Evolutionary conservation across 78 protist genomes (phyloP), one percentile per base, ranked within the genome.

Genomic region (Bigelowiella natans): DNA sequence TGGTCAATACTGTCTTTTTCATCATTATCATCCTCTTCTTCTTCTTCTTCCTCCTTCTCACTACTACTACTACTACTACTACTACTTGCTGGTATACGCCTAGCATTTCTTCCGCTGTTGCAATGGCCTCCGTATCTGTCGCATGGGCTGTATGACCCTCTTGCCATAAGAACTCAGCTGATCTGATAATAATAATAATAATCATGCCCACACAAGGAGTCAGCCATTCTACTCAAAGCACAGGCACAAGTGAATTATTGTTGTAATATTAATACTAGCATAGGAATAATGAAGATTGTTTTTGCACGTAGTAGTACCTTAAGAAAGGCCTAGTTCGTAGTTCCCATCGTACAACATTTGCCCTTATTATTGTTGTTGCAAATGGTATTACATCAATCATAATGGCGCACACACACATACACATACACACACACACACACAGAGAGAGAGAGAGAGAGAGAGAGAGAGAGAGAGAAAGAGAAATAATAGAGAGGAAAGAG

Each of bases 201-300:
- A 94, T 96, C 96, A 95, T 97, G 97, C 96, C 97, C 99, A 98
- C 99, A 98, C 40, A n/a, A n/a, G n/a, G n/a, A n/a, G n/a, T n/a
- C n/a, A n/a, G n/a, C n/a, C n/a, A n/a, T n/a, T n/a, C n/a, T n/a
- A n/a, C n/a, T n/a, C n/a, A n/a, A n/a, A n/a, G n/a, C n/a, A n/a
- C n/a, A n/a, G n/a, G n/a, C n/a, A n/a, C n/a, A n/a, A n/a, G n/a
- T n/a, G n/a, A n/a, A n/a, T n/a, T n/a, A n/a, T n/a, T n/a, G n/a
- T n/a, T n/a, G n/a, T n/a, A n/a, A n/a, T n/a, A n/a, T n/a, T n/a
- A n/a, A n/a, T n/a, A n/a, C n/a, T n/a, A n/a, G n/a, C n/a, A n/a
- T n/a, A n/a, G n/a, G n/a, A n/a, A n/a, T n/a, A n/a, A n/a, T n/a
- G n/a, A n/a, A n/a, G n/a, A n/a, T n/a, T 51, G 73, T 51, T 51